phyloP scores from a whole-genome alignment of 768 basidiomycete species.

The Leccinellum rugosiceps region DNA sequence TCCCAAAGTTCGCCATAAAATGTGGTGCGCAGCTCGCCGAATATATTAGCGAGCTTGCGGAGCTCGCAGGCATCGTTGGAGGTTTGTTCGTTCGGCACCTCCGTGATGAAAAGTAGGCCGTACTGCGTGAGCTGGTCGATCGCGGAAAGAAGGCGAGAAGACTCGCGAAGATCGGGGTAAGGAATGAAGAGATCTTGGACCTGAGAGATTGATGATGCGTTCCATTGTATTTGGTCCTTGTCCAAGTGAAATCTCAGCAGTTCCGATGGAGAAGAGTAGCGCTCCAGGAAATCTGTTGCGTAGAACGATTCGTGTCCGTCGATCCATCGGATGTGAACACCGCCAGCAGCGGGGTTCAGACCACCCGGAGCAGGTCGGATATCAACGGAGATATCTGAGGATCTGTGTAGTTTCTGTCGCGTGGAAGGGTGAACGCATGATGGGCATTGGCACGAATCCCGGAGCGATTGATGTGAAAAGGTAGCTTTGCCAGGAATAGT shows the following conservation, averaged over 20 bases:
- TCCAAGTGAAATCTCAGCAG: conserved; percentile 47
- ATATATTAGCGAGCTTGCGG: conserved; percentile 55
- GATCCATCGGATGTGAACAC: conserved; percentile 52
- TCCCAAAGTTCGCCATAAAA: conserved; percentile 93
- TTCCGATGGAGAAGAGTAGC: conserved; percentile 39
- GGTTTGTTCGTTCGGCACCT: conserved; percentile 64
- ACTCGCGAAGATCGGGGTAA: conserved; percentile 49
- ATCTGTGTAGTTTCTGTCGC: conserved; percentile 69
- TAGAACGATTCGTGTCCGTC: conserved; percentile 63
- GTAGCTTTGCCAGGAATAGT: conserved; percentile 35
- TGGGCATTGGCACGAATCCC: conserved; percentile 78
- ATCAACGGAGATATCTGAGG: conserved; percentile 59
- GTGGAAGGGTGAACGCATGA: conserved; percentile 76
- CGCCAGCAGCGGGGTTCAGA: conserved; percentile 40
- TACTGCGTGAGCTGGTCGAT: conserved; percentile 69
- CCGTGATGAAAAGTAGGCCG: conserved; percentile 71
- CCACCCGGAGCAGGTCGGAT: conserved; percentile 44
- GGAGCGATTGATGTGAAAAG: conserved; percentile 75
- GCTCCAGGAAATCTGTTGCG: conserved; percentile 43
- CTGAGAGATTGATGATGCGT: conserved; percentile 34
- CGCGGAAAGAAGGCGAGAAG: conserved; percentile 48
- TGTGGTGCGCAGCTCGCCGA: conserved; percentile 78
- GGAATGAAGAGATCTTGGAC: conserved; percentile 48
- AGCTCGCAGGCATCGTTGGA: conserved; percentile 63
- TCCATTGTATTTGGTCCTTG: conserved; percentile 43